Conservation (phyloP, 495 filamentous ascomycete genomes). For the Penicillium longicatenatum region DNA sequence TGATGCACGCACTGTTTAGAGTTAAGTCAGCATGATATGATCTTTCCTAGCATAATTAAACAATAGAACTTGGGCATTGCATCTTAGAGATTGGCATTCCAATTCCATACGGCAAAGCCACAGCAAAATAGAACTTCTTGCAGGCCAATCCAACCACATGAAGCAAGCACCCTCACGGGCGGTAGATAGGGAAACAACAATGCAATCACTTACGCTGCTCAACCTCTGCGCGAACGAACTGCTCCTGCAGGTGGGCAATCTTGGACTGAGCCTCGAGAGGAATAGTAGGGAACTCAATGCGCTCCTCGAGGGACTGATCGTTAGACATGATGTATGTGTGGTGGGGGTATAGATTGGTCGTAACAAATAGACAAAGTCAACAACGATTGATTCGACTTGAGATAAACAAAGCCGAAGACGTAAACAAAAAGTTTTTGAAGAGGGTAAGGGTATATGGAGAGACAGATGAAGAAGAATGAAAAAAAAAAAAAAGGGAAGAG, state of each 20-base stretch:
- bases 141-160: not conserved
- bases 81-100: not conserved
- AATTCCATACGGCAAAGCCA: not conserved
- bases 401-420: conserved; percentile 3
- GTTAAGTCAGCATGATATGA: conserved; percentile 16
- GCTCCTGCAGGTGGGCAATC: conserved; percentile 39
- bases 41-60: not conserved
- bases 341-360: conserved; percentile 1
- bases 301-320: conserved; percentile 34
- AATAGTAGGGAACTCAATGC: conserved; percentile 36
- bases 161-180: not conserved
- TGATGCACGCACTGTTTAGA: conserved; percentile 36
- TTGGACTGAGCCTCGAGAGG: conserved; percentile 33
- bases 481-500: conserved; percentile 9
- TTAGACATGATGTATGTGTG: conserved; percentile 27
- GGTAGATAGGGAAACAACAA: not conserved
- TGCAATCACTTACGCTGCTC: conserved; percentile 40
- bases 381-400: not conserved
- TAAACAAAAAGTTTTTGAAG: not conserved
- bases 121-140: not conserved
- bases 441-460: conserved; percentile 8
- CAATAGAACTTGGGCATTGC: not conserved
- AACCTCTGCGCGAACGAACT: conserved; percentile 41
- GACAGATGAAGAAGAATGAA: conserved; percentile 11
- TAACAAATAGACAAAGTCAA: not conserved